Conservation (phyloP, 768 basidiomycete species). For the Lactarius hengduanensis region DNA sequence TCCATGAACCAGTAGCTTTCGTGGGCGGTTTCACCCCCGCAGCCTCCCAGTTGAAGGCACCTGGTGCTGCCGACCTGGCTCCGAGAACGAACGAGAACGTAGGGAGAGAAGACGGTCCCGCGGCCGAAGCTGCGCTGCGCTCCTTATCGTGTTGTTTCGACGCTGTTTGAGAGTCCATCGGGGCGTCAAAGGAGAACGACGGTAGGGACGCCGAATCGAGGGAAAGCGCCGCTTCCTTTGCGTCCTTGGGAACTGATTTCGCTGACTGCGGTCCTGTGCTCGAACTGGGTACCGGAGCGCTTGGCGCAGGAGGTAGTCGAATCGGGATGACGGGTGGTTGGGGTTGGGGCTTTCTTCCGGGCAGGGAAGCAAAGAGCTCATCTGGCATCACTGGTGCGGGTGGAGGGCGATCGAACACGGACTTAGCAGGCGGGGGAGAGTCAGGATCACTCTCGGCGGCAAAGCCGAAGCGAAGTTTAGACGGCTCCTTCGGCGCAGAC, state of each 20-base stretch:
- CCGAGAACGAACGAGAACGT: constrained; percentile 37
- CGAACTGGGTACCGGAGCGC: constrained; percentile 3
- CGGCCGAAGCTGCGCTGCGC: constrained; percentile 5
- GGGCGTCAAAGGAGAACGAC: constrained; percentile 40
- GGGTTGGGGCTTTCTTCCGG: neutral
- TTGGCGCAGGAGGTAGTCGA: neutral
- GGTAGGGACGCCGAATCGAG: constrained; percentile 48
- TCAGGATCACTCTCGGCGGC: constrained; percentile 46
- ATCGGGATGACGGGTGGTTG: neutral
- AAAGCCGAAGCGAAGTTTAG: constrained; percentile 73
- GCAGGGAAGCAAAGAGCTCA: neutral
- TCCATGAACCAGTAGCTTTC: constrained; percentile 31
- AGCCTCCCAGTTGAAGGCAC: constrained; percentile 36
- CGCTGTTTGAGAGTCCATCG: constrained; percentile 13
- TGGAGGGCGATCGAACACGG: constrained; percentile 4
- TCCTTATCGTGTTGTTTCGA: constrained; percentile 12
- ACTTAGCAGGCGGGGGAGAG: constrained; percentile 15
- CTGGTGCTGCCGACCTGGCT: constrained; percentile 10
- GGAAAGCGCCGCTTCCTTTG: constrained; percentile 37
- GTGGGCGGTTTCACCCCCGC: constrained; percentile 33
- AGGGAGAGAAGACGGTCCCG: constrained; percentile 45
- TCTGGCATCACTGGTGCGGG: neutral
- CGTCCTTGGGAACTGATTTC: constrained; percentile 33
- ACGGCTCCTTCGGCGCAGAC: constrained; percentile 69
- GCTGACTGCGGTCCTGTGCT: constrained; percentile 3